Base-by-base conservation (phyloP, 2,329 filamentous ascomycete species). In the Xylariaceae sp. region DNA sequence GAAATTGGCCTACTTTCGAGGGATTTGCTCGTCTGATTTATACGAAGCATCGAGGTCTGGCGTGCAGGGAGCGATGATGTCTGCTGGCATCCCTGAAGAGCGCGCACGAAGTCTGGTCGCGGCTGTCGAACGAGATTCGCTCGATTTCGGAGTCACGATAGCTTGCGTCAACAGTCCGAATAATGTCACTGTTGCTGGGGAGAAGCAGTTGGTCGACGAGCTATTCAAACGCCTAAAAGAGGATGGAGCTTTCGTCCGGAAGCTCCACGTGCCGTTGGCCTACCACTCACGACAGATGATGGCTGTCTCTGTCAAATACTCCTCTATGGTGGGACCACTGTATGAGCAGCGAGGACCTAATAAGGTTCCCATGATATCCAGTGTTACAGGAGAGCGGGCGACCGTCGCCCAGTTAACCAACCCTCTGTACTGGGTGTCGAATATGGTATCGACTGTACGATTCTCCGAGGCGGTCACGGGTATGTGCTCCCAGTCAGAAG, bases 221-320 rank as follows among this genome's bases (percentile, higher is more conserved):
- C 18, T 53, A 12, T 34, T 34, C 14, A 11, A 28, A 4, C 1
- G 19, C 4, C 30, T 51, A 2, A 15, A 32, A 3, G 30, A 34
- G 9, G 38, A 48, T 1, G 19, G 36, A 5, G 34, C 40, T 4
- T 54, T 54, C 29, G 39, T 40, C 0, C 36, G 52, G 3, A 27
- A 28, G 8, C 41, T 53, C 0, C 34, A 36, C 3, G 50, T 53
- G 4, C 23, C 41, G 2, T 40, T 35, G 2, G 52, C 52, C 2
- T 54, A 53, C 15, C 43, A 51, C 26, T 60, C 57, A 3, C 50
- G 52, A n/a, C 59, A 61, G 23, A 62, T 63, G 58, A 18, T 18
- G 21, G 9, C 7, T 5, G 23, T 30, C n/a, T 28, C 39, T 6
- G 11, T 27, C 12, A 23, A 29, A 9, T 41, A 37, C 16, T 3